These are phyloP conservation scores for Triadica sebifera DNA, from an alignment of 345 rosid species.

Conservation along the genomic window DNA sequence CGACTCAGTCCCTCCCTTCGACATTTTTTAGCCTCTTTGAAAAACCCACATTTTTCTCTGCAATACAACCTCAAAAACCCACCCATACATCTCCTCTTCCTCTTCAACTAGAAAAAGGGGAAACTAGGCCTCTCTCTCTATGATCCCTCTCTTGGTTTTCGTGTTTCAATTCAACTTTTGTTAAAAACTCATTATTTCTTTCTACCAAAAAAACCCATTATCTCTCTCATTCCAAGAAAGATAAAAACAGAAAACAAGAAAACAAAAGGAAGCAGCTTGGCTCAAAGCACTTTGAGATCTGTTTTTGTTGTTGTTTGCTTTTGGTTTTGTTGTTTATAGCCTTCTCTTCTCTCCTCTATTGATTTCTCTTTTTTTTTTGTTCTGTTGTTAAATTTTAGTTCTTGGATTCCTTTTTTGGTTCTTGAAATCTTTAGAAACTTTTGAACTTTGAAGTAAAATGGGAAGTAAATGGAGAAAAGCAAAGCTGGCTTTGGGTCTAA, in stretches of 20 bases:
- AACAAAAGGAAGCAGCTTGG: constrained; percentile 20
- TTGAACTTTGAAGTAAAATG: constrained; percentile 13
- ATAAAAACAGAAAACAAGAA: constrained; percentile 9
- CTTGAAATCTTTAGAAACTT: constrained; percentile 11
- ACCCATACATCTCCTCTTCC: background rate
- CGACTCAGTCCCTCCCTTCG: constrained; percentile 29
- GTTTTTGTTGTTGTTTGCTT: constrained; percentile 15
- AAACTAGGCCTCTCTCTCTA: constrained; percentile 7
- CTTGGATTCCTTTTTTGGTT: constrained; percentile 15
- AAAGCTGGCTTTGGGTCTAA: constrained; percentile 29
- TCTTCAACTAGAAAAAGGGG: background rate
- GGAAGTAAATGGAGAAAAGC: constrained; percentile 35
- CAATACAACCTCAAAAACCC: background rate
- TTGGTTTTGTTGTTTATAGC: background rate
- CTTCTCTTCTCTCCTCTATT: background rate
- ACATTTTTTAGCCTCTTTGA: constrained; percentile 14
- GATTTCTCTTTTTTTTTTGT: too few relatives aligned
- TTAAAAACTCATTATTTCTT: constrained; percentile 34
- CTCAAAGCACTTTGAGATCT: constrained; percentile 31
- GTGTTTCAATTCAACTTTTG: constrained; percentile 42
- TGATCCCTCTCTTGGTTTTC: constrained; percentile 43
- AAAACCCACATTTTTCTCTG: background rate
- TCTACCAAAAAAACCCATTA: constrained; percentile 41
- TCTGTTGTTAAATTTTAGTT: constrained; percentile 1
- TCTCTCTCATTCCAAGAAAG: constrained; percentile 35